Evolutionary conservation across 768 basidiomycete genomes (phyloP), one percentile per base, ranked within the genome.

Genomic region (Amanita phalloides): DNA sequence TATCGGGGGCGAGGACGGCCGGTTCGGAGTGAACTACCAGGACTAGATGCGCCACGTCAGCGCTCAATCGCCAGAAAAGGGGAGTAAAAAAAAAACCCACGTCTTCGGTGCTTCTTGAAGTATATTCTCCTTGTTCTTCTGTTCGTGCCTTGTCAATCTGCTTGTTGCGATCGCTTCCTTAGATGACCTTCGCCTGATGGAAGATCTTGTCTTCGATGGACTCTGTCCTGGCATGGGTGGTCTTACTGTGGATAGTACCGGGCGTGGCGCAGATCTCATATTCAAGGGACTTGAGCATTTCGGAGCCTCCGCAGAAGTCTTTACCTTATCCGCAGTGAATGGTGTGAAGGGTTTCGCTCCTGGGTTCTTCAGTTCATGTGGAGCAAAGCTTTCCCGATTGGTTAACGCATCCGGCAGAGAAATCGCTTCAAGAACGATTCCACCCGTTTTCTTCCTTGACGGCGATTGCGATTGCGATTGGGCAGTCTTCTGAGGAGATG

Each of bases 111-210:
- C 4, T 6, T 49, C 48, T 7, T n/a, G 13, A 38, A 25, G 10
- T 9, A 25, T 14, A 26, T 49, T 49, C 25, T 49, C 48, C 14
- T 49, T 49, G n/a, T 49, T 39, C 37, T 38, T 49, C 36, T 47
- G 46, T 13, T 11, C 25, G 35, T 26, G 48, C 26, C 32, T 49
- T 8, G 36, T 25, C 14, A 25, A 38, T 11, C 23, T 8, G 17
- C 32, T 8, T 36, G 46, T 10, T 8, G 45, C 3, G 8, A 21
- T 3, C 3, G 32, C 6, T 4, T 7, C 21, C 10, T 48, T 37
- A 45, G 26, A 45, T 8, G 45, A 32, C n/a, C 4, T 26, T 20
- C 28, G 45, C n/a, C 25, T 6, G 13, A 6, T 13, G 14, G 3
- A 11, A 6, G 21, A 21, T 21, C 23, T 42, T 11, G 21, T 25